Conservation (phyloP, 345 rosid genomes). For the Zanthoxylum bungeanum region DNA sequence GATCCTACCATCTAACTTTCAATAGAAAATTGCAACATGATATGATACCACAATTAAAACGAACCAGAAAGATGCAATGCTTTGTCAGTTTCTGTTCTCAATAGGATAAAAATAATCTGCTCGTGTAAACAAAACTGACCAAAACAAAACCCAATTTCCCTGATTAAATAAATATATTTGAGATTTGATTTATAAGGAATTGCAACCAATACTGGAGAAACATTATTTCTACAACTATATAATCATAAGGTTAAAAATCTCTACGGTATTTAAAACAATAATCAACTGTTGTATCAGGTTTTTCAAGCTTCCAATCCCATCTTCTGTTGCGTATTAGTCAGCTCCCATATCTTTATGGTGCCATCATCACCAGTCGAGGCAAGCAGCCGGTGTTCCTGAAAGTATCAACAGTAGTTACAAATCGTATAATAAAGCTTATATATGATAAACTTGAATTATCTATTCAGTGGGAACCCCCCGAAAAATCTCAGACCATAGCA, state of each 20-base stretch:
- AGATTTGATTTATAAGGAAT: not conserved
- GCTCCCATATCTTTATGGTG: constrained; percentile 72
- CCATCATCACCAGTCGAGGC: constrained; percentile 92
- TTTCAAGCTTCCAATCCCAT: constrained; percentile 57
- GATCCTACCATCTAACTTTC: not conserved
- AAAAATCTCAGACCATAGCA: not conserved
- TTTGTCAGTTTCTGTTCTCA: not conserved
- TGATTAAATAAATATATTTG: not conserved
- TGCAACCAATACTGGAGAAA: not conserved
- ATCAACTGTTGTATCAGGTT: constrained; percentile 22
- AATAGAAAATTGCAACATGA: not conserved
- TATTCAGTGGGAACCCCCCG: not conserved
- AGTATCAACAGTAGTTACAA: not conserved
- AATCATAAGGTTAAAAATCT: not conserved
- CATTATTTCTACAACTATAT: constrained; percentile 10
- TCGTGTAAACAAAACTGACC: not conserved
- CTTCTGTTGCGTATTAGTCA: constrained; percentile 34
- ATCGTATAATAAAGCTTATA: not conserved
- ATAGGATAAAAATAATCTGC: not conserved
- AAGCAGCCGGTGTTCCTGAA: constrained; percentile 55
- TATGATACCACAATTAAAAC: not conserved
- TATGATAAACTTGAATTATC: not conserved
- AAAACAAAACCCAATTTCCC: not conserved
- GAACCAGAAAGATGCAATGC: too few relatives aligned
- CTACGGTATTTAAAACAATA: not conserved